phyloP scores from a whole-genome alignment of 2,329 filamentous ascomycete species.

The Fusarium sp. region DNA sequence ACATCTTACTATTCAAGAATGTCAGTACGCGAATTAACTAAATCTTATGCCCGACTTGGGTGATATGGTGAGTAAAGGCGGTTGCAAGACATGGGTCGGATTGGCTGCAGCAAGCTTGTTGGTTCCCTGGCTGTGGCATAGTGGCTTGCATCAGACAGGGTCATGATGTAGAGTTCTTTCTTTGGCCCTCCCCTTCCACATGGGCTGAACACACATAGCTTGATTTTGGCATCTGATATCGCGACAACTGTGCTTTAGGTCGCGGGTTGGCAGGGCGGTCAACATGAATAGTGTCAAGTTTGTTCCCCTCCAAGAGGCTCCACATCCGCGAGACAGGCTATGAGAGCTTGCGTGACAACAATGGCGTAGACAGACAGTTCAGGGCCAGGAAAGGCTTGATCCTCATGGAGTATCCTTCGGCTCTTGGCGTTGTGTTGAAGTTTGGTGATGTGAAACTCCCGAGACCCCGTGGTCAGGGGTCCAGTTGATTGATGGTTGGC shows the following conservation, averaged over 20 bases:
- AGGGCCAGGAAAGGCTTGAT: slow-evolving; percentile 1
- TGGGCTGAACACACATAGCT: slow-evolving; percentile 1
- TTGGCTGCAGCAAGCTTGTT: slow-evolving; percentile 19
- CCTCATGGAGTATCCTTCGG: slow-evolving; percentile 8
- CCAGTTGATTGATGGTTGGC: slow-evolving; percentile 21
- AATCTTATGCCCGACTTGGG: slow-evolving; percentile 3
- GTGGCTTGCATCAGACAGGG: slow-evolving; percentile 37
- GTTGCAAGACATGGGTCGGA: slow-evolving; percentile 11
- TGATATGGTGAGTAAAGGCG: slow-evolving; percentile 11
- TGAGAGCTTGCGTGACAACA: slow-evolving; percentile 19
- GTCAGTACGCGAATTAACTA: slow-evolving; percentile 30
- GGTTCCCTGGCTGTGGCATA: slow-evolving; percentile 28
- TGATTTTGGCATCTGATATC: not conserved
- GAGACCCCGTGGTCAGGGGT: slow-evolving; percentile 15
- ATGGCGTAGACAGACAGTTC: slow-evolving; percentile 19
- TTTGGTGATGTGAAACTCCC: slow-evolving; percentile 19
- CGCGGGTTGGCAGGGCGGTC: slow-evolving; percentile 5
- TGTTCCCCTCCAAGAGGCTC: not conserved
- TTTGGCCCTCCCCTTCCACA: slow-evolving; percentile 6
- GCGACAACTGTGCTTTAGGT: not conserved
- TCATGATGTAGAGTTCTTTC: slow-evolving; percentile 6
- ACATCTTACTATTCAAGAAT: slow-evolving; percentile 83
- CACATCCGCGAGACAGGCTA: slow-evolving; percentile 14
- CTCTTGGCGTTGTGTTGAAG: slow-evolving; percentile 15
- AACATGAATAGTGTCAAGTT: not conserved